phyloP scores from a whole-genome alignment of 129 eudicot species.

The Flaveria bidentis region DNA sequence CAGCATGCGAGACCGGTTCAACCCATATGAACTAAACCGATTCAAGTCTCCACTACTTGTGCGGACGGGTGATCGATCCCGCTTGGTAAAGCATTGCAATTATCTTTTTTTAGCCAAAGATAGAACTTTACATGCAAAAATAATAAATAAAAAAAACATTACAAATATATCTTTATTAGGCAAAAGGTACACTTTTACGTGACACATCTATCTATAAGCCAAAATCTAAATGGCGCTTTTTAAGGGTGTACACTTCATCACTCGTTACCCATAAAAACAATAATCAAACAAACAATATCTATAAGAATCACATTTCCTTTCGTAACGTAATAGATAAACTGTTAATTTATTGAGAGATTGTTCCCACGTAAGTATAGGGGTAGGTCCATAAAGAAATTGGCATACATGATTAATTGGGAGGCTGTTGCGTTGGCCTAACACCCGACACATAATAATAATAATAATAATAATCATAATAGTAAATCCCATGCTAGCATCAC shows the following conservation, averaged over 20 bases:
- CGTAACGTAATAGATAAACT: background rate
- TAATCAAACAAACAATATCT: background rate
- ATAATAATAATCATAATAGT: no score
- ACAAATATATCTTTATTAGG: background rate
- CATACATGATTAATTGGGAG: conserved; percentile 18
- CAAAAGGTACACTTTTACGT: conserved; percentile 11
- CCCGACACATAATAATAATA: conserved; percentile 6
- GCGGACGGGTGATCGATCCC: no score
- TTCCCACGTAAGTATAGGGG: background rate
- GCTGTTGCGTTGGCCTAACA: conserved; percentile 29
- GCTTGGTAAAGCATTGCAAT: no score
- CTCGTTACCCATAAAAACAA: background rate
- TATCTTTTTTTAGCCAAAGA: background rate
- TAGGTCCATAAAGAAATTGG: background rate
- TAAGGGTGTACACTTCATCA: conserved; percentile 5
- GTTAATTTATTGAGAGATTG: background rate
- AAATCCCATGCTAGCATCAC: conserved; percentile 36
- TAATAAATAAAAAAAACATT: background rate
- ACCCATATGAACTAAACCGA: no score
- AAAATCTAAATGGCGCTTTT: conserved; percentile 10
- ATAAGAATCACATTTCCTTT: background rate
- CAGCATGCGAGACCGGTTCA: no score
- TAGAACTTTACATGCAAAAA: background rate
- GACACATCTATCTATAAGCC: conserved; percentile 3
- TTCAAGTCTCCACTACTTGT: no score